phyloP scores from a whole-genome alignment of 2,329 filamentous ascomycete genomes.

The Scedosporium aurantiacum region DNA sequence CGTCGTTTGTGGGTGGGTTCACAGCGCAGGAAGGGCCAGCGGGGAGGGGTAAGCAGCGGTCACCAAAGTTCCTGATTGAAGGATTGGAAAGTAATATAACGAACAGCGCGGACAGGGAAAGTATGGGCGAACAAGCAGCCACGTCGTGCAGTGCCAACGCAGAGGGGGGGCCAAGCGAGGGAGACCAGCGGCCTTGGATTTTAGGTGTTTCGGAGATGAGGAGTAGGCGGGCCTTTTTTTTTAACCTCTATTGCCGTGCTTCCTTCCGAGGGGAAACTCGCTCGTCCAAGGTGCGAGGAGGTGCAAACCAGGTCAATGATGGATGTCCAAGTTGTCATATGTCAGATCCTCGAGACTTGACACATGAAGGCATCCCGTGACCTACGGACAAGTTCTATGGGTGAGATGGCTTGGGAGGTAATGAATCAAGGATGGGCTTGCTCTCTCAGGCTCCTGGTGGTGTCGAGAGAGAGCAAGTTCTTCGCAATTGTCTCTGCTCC shows the following conservation, averaged over 20 bases:
- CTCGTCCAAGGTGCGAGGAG: neutral
- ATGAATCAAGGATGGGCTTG: neutral
- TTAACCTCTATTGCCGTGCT: neutral
- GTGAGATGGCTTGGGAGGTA: neutral
- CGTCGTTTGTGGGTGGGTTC: neutral
- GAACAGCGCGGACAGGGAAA: neutral
- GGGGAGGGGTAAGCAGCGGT: neutral
- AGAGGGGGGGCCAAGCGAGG: neutral
- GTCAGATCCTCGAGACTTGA: neutral
- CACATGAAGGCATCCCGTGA: neutral
- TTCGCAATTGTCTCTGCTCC: neutral
- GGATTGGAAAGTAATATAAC: neutral
- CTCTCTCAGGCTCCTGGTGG: neutral
- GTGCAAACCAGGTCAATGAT: neutral
- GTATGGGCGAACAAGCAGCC: neutral
- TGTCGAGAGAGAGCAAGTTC: neutral
- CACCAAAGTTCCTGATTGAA: neutral
- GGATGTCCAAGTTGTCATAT: neutral
- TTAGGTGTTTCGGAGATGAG: neutral
- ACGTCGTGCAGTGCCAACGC: neutral
- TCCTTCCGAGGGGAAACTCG: neutral
- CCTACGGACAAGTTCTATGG: neutral
- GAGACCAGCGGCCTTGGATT: neutral
- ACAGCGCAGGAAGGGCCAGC: neutral
- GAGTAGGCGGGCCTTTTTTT: neutral